phyloP scores from a whole-genome alignment of 768 basidiomycete species.

The Calocybe cyanea region DNA sequence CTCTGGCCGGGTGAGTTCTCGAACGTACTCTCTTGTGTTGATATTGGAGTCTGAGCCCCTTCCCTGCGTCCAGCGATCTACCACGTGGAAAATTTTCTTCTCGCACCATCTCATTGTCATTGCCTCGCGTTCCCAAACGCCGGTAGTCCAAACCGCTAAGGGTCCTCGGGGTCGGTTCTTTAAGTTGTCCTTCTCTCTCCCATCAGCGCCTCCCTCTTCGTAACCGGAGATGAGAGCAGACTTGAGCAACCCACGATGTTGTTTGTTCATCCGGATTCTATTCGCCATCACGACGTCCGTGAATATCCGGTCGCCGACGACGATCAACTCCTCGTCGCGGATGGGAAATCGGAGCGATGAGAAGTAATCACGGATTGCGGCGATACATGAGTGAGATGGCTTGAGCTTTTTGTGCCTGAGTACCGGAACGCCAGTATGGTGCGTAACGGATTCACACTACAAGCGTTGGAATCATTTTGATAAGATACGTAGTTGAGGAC shows the following conservation, averaged over 20 bases:
- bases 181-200: constrained; percentile 21
- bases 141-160: constrained; percentile 66
- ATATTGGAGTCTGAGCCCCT: constrained; percentile 18
- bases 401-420: constrained; percentile 75
- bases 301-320: constrained; percentile 91
- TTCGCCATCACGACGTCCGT: constrained; percentile 89
- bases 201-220: constrained; percentile 23
- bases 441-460: constrained; percentile 83
- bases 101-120: constrained; percentile 62
- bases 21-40: constrained; percentile 25
- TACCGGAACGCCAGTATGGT: constrained; percentile 77
- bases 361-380: constrained; percentile 74
- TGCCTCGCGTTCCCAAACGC: constrained; percentile 65
- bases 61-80: constrained; percentile 37
- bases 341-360: constrained; percentile 52
- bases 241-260: constrained; percentile 5
- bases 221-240: constrained; percentile 19
- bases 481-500: not conserved
- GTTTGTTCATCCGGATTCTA: constrained; percentile 45
- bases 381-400: constrained; percentile 75
- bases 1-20: constrained; percentile 11
- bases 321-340: constrained; percentile 59
- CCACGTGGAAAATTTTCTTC: constrained; percentile 40
- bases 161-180: constrained; percentile 36
- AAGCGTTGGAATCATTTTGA: constrained; percentile 1